Conservation (phyloP, 2,329 filamentous ascomycete species). For the Talaromyces verruculosus region DNA sequence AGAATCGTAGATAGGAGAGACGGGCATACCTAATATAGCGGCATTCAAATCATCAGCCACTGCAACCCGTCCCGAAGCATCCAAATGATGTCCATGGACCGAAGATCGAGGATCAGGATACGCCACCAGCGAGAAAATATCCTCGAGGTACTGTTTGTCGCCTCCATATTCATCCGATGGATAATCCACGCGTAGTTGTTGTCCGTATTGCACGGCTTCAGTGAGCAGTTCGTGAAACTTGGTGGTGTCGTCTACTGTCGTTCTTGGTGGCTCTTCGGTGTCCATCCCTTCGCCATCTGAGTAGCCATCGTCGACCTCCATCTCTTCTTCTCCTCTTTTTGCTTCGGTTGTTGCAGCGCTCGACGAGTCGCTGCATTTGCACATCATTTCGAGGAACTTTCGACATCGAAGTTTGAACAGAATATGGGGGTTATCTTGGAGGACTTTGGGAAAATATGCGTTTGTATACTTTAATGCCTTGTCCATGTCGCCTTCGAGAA, state of each 20-base stretch:
- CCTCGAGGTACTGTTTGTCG: slow-evolving; percentile 70
- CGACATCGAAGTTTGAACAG: slow-evolving; percentile 85
- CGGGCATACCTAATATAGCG: slow-evolving; percentile 71
- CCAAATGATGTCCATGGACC: slow-evolving; percentile 74
- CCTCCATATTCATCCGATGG: slow-evolving; percentile 67
- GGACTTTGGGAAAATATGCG: slow-evolving; percentile 74
- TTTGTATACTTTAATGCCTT: slow-evolving; percentile 79
- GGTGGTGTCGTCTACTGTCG: slow-evolving; percentile 27
- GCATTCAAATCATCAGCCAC: slow-evolving; percentile 94
- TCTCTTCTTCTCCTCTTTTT: slow-evolving; percentile 37
- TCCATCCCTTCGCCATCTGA: slow-evolving; percentile 55
- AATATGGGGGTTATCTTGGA: slow-evolving; percentile 77
- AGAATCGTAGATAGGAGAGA: not conserved
- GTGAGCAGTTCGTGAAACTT: slow-evolving; percentile 58
- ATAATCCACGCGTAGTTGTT: slow-evolving; percentile 75
- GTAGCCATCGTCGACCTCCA: slow-evolving; percentile 59
- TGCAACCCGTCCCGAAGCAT: slow-evolving; percentile 68
- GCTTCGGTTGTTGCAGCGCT: slow-evolving; percentile 38
- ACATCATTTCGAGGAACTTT: slow-evolving; percentile 94
- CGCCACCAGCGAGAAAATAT: slow-evolving; percentile 85
- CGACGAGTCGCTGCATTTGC: slow-evolving; percentile 66
- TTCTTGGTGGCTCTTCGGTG: slow-evolving; percentile 45
- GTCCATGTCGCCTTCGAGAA: slow-evolving; percentile 91
- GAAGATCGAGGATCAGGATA: slow-evolving; percentile 79
- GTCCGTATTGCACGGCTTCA: slow-evolving; percentile 76